Evolutionary conservation across 129 eudicot species (phyloP).

Genomic region (carrot (Daucus carota)): DH1_v3.0 NC_030381.2:29426001-29426500

Average conservation of each 20-base stretch:
- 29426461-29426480: slow-evolving; percentile 61
- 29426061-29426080: slow-evolving; percentile 82
- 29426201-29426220: slow-evolving; percentile 86
- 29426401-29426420: slow-evolving; percentile 58
- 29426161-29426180: slow-evolving; percentile 93
- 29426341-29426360: slow-evolving; percentile 79
- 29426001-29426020: slow-evolving; percentile 77
- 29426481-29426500: slow-evolving; percentile 80
- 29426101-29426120: slow-evolving; percentile 83
- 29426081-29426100: slow-evolving; percentile 80
- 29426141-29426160: slow-evolving; percentile 54
- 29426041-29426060: slow-evolving; percentile 78
- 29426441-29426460: slow-evolving; percentile 79
- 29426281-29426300: slow-evolving; percentile 76
- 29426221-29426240: slow-evolving; percentile 86
- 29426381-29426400: slow-evolving; percentile 80
- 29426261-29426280: slow-evolving; percentile 70
- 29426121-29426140: slow-evolving; percentile 68
- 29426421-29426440: slow-evolving; percentile 87
- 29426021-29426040: slow-evolving; percentile 95
- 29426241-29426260: slow-evolving; percentile 64
- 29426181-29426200: slow-evolving; percentile 83
- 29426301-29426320: slow-evolving; percentile 80
- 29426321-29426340: slow-evolving; percentile 93
- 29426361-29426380: slow-evolving; percentile 88